These are phyloP conservation scores for Backusella sp. DNA, from an alignment of 192 early-diverging fungal genomes.

Conservation along the genomic window DNA sequence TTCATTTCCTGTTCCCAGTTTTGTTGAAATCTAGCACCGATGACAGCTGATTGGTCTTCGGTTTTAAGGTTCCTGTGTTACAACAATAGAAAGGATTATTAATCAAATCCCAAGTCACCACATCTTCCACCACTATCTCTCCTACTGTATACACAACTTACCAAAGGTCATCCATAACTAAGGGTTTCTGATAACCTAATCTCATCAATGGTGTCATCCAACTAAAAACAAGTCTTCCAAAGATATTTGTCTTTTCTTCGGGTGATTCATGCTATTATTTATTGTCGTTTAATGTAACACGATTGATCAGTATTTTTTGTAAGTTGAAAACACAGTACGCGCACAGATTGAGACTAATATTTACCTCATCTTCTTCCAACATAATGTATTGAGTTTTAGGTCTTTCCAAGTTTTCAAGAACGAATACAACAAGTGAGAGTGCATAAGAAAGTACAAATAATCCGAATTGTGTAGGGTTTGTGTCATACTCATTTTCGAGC, in stretches of 20 bases:
- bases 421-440: constrained; percentile 39
- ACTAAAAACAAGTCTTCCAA: constrained; percentile 77
- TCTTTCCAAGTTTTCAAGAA: constrained; percentile 41
- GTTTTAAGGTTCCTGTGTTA: constrained; percentile 50
- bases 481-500: not conserved
- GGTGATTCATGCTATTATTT: constrained; percentile 48
- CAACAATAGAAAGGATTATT: not conserved
- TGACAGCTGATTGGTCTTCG: constrained; percentile 55
- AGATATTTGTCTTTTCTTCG: constrained; percentile 84
- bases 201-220: constrained; percentile 93
- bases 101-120: not conserved
- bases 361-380: constrained; percentile 36
- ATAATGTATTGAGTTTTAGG: constrained; percentile 36
- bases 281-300: not conserved
- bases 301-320: not conserved
- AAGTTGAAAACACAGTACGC: not conserved
- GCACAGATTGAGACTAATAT: not conserved
- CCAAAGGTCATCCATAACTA: constrained; percentile 76
- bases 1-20: constrained; percentile 72
- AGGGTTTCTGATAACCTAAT: constrained; percentile 71
- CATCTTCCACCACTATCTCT: not conserved
- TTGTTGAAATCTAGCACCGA: constrained; percentile 62
- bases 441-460: constrained; percentile 34
- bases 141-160: not conserved
- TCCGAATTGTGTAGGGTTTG: constrained; percentile 12